Base-by-base conservation (phyloP, 805 yeast genomes). In the Saccharomyces kudriavzevii region DNA sequence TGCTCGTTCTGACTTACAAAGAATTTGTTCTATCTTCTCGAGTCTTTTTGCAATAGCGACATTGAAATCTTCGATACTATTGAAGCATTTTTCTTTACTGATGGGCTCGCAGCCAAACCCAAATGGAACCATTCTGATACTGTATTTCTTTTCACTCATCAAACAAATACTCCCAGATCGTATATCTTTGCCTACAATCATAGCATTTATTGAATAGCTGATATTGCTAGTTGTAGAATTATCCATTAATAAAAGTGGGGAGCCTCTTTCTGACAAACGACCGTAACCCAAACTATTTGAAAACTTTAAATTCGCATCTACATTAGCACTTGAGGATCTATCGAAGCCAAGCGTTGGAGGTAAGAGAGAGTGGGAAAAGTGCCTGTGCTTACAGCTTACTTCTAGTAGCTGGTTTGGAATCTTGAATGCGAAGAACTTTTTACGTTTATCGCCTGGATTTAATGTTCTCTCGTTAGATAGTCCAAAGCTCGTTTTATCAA, bases 341-440 rank as follows among this genome's bases (percentile, higher is more conserved):
- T 70, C 68, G 9, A 68, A 49, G 13, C 77, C 77, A 51, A 70
- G 62, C n/a, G 74, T 60, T 2, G 77, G 76, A 0, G 77, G 77
- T 20, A 69, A 30, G 27, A 50, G 31, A 53, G 49, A 57, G 52
- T 73, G 60, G 58, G 62, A 56, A 4, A 60, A 58, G 10, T 60
- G 50, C 47, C 66, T 68, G 52, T 78, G 75, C 1, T 71, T 66
- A 58, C 86, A 82, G 1, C 74, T 62, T 17, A 71, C 72, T 55
- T 82, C 86, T 20, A 82, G 63, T 43, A 81, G 65, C 51, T 68
- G 70, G 14, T 68, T 61, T 0, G 87, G 87, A 49, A 82, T 71
- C 58, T 72, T 76, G 62, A 82, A 82, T 11, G 77, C 72, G 61
- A 82, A 80, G 55, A 72, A 75, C 60, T 82, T 82, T 60, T 80